Percentiles rank a stretch among this genome's conserved stretches.
Evolutionary conservation across 306 rosid species (phyloP).

Genomic region (Macrotyloma uniflorum): DNA sequence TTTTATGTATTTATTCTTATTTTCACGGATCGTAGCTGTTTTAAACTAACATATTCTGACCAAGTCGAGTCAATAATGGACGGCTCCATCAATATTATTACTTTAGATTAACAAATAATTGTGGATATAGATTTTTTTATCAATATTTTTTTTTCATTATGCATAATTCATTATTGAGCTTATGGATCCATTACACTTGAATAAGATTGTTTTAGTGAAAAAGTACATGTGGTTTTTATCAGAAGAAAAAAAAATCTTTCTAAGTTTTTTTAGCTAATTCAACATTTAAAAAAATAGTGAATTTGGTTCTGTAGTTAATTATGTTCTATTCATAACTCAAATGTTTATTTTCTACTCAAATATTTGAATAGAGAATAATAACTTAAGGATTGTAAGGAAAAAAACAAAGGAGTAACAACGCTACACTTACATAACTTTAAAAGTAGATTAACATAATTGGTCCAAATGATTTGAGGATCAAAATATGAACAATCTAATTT

Average conservation of each 20-base stretch:
- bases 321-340: background rate
- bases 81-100: background rate
- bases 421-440: background rate
- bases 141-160: background rate
- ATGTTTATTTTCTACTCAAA: background rate
- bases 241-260: too few relatives aligned
- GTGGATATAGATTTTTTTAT: background rate
- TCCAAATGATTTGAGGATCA: background rate
- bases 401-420: background rate
- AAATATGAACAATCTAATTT: background rate
- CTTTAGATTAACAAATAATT: background rate
- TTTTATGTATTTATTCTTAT: background rate
- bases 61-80: conserved; percentile 9
- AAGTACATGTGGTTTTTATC: background rate
- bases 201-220: background rate
- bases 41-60: background rate
- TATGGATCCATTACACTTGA: background rate
- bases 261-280: background rate
- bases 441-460: background rate
- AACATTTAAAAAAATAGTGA: background rate
- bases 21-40: background rate
- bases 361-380: too few relatives aligned
- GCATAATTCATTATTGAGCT: background rate
- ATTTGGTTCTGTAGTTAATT: too few relatives aligned
- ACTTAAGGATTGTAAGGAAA: too few relatives aligned